Base-by-base conservation (phyloP, 2,329 filamentous ascomycete genomes). In the Aureobasidium namibiae region DNA sequence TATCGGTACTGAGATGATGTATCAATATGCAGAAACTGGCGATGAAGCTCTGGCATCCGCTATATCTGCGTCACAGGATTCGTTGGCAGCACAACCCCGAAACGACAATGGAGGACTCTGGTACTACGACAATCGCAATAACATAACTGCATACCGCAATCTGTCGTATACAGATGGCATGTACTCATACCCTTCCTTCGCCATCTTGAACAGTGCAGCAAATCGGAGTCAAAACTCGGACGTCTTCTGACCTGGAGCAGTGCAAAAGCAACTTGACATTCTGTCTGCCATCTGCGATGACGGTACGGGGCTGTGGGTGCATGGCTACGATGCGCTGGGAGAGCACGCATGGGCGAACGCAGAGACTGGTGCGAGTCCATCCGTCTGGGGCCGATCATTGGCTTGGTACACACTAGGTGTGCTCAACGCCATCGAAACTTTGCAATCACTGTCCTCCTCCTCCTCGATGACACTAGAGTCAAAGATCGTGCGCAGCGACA, bases 351-450 rank as follows among this genome's bases (percentile, higher is more conserved):
- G 50, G 50, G 50, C 50, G 3, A 33, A 44, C 14, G 3, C 36
- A 9, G 38, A 44, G 3, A 54, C 24, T 16, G 50, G 50, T 3
- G 50, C 50, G 9, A 54, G 50, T 34, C 50, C 50, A 14, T 42
- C 39, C 13, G 50, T 54, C 10, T 54, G 50, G 50, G 50, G 50
- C 14, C 38, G 50, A 5, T 54, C 50, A 3, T 23, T 42, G 24
- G 50, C 50, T 6, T 54, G 50, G 50, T 54, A 54, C n/a, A 54
- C 50, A 2, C 50, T 54, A 11, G 50, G 50, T 16, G 26, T 54
- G 7, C 16, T 54, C 26, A 38, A 54, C 33, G 50, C 38, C 3
- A n/a, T 54, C 6, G 50, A 42, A 4, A 14, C 23, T 4, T 6
- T 54, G n/a, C 38, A 23, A 14, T 33, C 26, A 9, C 24, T 31